Evolutionary conservation across 2,329 filamentous ascomycete genomes (phyloP), one percentile per base, ranked within the genome.

Genomic region (Cladophialophora chaetospira): DNA sequence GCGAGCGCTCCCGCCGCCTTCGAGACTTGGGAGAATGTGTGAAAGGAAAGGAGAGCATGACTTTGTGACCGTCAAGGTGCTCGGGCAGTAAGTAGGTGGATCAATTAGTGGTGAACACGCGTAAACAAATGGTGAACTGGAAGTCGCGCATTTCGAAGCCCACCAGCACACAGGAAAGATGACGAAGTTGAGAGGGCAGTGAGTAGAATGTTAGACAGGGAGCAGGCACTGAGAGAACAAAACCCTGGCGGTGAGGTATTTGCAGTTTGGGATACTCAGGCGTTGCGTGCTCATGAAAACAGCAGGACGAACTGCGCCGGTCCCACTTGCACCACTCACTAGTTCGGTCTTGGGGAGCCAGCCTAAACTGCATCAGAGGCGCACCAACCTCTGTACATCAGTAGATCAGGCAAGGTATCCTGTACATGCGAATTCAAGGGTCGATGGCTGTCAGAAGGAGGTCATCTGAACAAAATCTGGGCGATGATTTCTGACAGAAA

Each of bases 1-100:
- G 69, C 21, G 68, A 70, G 17, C 57, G 63, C 26, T 69, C 63
- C 19, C 54, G 56, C 17, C 33, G 54, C 36, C 35, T 48, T 26
- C 53, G 48, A 47, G 47, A 45, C 8, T 47, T 54, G 31, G 53
- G 43, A 57, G 50, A 50, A 11, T 59, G 51, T 25, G 17, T 21
- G 5, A 60, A 40, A 10, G 61, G 42, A 6, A 60, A 62, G 15
- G 59, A 60, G 21, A 64, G 43, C 62, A 64, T 64, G n/a, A n/a
- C n/a, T n/a, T n/a, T n/a, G n/a, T n/a, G n/a, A n/a, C n/a, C n/a
- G n/a, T n/a, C n/a, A n/a, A n/a, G n/a, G n/a, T n/a, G 35, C 26
- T 43, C 33, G n/a, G 36, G 19, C 25, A 35, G 26, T 10, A 43
- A 45, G 8, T 28, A 17, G 38, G 11, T 6, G 13, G 29, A 17